phyloP scores from a whole-genome alignment of 75 land plant genomes.

The Pinus taeda region DNA sequence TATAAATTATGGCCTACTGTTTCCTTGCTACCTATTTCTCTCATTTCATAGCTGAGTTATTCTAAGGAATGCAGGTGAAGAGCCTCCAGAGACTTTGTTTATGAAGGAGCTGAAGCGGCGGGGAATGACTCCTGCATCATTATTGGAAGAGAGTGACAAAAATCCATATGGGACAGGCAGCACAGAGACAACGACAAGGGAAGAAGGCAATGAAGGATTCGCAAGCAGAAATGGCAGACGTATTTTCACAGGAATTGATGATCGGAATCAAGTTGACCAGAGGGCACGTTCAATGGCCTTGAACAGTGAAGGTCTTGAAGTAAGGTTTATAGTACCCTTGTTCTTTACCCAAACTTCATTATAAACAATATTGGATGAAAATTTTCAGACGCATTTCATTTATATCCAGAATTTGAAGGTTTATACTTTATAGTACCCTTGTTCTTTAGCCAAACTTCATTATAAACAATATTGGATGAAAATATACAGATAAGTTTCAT shows the following conservation, averaged over 20 bases:
- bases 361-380: neutral
- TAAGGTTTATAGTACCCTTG: conserved; percentile 8
- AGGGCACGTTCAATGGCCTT: conserved; percentile 80
- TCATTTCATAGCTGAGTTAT: neutral
- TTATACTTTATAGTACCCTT: neutral
- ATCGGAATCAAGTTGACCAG: conserved; percentile 42
- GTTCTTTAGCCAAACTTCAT: neutral
- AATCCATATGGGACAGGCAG: conserved; percentile 10
- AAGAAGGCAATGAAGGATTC: conserved; percentile 12
- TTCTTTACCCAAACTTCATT: conserved; percentile 1
- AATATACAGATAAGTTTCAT: neutral
- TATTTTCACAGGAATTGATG: conserved; percentile 30
- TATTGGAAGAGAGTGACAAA: conserved; percentile 40
- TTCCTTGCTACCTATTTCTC: neutral
- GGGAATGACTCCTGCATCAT: conserved; percentile 65
- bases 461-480: neutral
- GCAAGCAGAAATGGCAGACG: conserved; percentile 22
- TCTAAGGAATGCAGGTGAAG: conserved; percentile 59
- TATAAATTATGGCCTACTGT: neutral
- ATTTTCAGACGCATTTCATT: neutral
- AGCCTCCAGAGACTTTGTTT: conserved; percentile 88
- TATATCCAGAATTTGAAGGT: neutral
- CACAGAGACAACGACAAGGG: conserved; percentile 13
- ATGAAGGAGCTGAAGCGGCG: conserved; percentile 88
- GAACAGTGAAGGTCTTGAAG: conserved; percentile 98